Evolutionary conservation across 108 stramenopile species (phyloP).

Genomic region (Aurantiochytrium sp.): DNA sequence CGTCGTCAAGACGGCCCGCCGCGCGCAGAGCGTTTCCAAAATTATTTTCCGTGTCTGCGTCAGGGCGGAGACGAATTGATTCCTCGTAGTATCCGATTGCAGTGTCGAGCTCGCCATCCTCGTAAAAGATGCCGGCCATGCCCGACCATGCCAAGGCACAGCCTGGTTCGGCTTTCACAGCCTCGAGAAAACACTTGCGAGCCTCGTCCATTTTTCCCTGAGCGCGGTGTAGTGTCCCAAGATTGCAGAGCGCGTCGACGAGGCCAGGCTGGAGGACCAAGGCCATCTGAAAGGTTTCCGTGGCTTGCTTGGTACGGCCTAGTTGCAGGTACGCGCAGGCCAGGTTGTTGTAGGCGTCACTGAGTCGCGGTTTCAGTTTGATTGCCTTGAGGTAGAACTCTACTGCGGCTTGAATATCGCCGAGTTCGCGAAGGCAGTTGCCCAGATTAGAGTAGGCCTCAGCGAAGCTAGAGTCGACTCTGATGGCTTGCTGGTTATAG

Average conservation of each 20-base stretch:
- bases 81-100: conserved; percentile 57
- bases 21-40: conserved; percentile 56
- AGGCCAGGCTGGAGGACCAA: conserved; percentile 43
- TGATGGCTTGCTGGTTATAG: conserved; percentile 44
- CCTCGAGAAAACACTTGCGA: conserved; percentile 52
- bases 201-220: conserved; percentile 49
- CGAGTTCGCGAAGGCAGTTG: conserved; percentile 57
- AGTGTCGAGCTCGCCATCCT: conserved; percentile 47
- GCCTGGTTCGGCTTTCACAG: conserved; percentile 41
- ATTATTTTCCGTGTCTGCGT: conserved; percentile 55
- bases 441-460: conserved; percentile 59
- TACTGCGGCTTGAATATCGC: conserved; percentile 47
- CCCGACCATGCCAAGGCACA: conserved; percentile 60
- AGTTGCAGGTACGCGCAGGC: conserved; percentile 57
- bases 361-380: conserved; percentile 54
- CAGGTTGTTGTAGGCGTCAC: conserved; percentile 61
- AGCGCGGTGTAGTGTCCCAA: conserved; percentile 54
- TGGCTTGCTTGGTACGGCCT: conserved; percentile 44
- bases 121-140: conserved; percentile 55
- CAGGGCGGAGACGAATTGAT: conserved; percentile 48
- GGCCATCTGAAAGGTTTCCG: conserved; percentile 56
- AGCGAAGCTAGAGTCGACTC: neutral
- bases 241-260: conserved; percentile 55
- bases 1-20: conserved; percentile 38
- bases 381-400: conserved; percentile 54